Evolutionary conservation across 352 stramenopile genomes (phyloP), one percentile per base, ranked within the genome.

Genomic region (Phytophthora colocasiae): DNA sequence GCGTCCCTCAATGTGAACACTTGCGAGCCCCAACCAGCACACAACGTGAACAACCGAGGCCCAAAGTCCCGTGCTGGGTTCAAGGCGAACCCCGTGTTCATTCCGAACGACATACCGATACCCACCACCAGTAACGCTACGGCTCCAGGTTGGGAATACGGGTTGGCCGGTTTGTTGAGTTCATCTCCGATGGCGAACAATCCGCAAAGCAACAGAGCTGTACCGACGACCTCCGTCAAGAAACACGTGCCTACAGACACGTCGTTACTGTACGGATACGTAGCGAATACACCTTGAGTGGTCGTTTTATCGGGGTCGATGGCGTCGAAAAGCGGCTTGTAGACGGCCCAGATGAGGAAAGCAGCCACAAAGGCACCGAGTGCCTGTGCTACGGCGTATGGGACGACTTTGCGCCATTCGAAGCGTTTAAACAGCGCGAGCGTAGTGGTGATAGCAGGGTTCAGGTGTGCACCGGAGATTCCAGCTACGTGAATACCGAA

Each of bases 51-150:
- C 24, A 83, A 46, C 15, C 76, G 60, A 19, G 73, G 73, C 9
- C 69, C 72, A 29, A 87, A 83, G 55, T 85, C 78, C 12, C 73
- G 70, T 9, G 78, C 78, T 1, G 78, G 80, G 59, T 91, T 91
- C 40, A 91, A 63, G 1, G 82, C 82, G 58, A 87, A 91, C 31
- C 78, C 80, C 5, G 82, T 80, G 69, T 88, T 91, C 57, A 80
- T 78, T 48, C 82, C 80, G 58, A 91, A 89, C 8, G 73, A 70
- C 73, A 91, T 89, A 49, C 77, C 82, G 29, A 91, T 75, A 3
- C 55, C 80, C 27, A 80, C 61, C 12, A 91, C 66, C 12, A 91
- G 61, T 27, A 86, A 40, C 48, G 77, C 80, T 22, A 67, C 17
- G 79, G 78, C 69, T n/a, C 54, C 51, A 4, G 81, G 81, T 36